Percentiles rank a stretch among this genome's conserved stretches.
Evolutionary conservation across 228 moss, liverwort and hornwort species (phyloP).

Genomic region (Sphagnum magellanicum): DNA sequence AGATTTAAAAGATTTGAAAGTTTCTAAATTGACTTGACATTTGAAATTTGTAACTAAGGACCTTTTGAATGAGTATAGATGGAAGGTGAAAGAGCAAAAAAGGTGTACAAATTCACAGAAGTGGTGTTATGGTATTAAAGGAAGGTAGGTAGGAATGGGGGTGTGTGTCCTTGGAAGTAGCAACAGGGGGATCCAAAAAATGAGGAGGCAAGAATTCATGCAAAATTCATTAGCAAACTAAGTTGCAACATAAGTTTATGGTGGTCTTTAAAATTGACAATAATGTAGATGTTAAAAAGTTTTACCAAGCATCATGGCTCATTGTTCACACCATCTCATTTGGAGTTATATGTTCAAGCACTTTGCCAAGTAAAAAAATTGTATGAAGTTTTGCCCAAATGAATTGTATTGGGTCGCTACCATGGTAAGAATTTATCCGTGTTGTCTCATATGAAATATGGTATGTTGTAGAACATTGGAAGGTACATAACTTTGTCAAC

Average conservation of each 20-base stretch:
- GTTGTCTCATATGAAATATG: not conserved
- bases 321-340: slow-evolving; percentile 17
- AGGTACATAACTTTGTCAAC: slow-evolving; percentile 30
- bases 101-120: too few relatives aligned
- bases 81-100: too few relatives aligned
- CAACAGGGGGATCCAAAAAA: slow-evolving; percentile 19
- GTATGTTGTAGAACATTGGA: slow-evolving; percentile 20
- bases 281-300: too few relatives aligned
- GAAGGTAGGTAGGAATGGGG: slow-evolving; percentile 11
- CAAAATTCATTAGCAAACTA: slow-evolving; percentile 23
- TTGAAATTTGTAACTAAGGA: too few relatives aligned
- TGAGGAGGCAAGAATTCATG: slow-evolving; percentile 19
- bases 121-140: not conserved
- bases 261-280: slow-evolving; percentile 37
- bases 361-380: slow-evolving; percentile 25
- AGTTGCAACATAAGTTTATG: slow-evolving; percentile 43
- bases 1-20: too few relatives aligned
- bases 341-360: slow-evolving; percentile 30
- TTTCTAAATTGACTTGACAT: too few relatives aligned
- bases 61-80: too few relatives aligned
- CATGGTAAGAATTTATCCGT: not conserved
- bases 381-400: too few relatives aligned
- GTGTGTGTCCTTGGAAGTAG: slow-evolving; percentile 40
- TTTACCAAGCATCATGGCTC: slow-evolving; percentile 7
- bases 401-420: too few relatives aligned